Base-by-base conservation (phyloP, 1,284 basidiomycete genomes). In the Inonotus obliquus region DNA sequence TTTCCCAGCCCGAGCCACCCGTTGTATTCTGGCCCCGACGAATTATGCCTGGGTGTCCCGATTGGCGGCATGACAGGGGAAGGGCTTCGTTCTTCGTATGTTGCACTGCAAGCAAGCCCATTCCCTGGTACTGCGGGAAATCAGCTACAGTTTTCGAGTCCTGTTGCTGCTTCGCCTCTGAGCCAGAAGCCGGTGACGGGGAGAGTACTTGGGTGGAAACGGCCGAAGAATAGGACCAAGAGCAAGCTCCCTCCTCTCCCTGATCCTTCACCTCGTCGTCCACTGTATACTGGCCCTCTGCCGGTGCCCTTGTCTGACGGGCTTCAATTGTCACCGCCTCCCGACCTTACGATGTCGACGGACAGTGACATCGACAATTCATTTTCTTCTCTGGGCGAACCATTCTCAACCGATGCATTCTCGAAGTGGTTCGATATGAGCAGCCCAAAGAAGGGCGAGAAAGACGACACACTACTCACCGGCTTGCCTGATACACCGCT, bases 1-100 rank as follows among this genome's bases (percentile, higher is more conserved):
- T 64, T 61, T 32, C 56, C 63, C 13, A 61, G 60, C 27, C 63
- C 63, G 19, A 64, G 60, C 25, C 63, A 64, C 35, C 63, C 63
- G 1, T 51, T 64, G 10, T 54, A 64, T 38, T 35, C 48, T n/a
- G 45, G 59, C 27, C 60, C 63, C 21, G 63, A 64, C 6, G 63
- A 64, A 27, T 21, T 64, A 6, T 57, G 29, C 23, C 56, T 64
- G 19, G 63, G 54, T 17, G 59, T 64, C 5, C 59, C 63, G 14
- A 52, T 64, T 25, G 32, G 37, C 11, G 63, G 63, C 10, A 64
- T 64, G n/a, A 54, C 59, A 9, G 63, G 63, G 13, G 63, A 64
- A 54, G 63, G 63, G 2, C 56, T 64, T 9, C 48, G 55, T 5
- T 44, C 49, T 10, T 37, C 38, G 5, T 64, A 64, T 32, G 57